Conservation (phyloP, 768 basidiomycete species). For the Nidularia sp. region DNA sequence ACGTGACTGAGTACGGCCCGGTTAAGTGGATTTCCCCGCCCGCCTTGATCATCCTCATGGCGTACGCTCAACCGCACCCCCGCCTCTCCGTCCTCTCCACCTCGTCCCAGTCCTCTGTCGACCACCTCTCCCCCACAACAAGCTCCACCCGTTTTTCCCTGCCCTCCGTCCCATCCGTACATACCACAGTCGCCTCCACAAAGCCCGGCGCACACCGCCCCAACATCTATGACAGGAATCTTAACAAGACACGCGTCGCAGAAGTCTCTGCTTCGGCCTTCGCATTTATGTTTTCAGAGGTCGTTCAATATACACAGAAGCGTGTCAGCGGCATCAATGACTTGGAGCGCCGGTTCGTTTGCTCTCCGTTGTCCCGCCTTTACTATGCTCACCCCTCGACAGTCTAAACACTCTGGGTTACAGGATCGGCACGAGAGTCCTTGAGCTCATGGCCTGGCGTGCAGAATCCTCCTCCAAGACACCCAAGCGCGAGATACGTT, state of each 20-base stretch:
- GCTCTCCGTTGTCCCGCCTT: slow-evolving; percentile 3
- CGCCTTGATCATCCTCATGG: slow-evolving; percentile 21
- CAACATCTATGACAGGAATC: slow-evolving; percentile 83
- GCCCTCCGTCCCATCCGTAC: slow-evolving; percentile 49
- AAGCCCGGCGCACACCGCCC: slow-evolving; percentile 45
- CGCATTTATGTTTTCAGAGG: slow-evolving; percentile 88
- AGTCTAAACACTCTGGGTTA: slow-evolving; percentile 94
- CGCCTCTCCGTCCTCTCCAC: slow-evolving; percentile 67
- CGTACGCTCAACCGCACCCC: slow-evolving; percentile 60
- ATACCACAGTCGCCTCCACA: slow-evolving; percentile 29
- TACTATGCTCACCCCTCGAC: background rate
- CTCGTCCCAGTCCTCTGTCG: slow-evolving; percentile 50
- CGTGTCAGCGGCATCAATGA: slow-evolving; percentile 93
- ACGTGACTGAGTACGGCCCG: background rate
- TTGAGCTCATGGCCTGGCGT: slow-evolving; percentile 84
- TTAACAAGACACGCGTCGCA: slow-evolving; percentile 81
- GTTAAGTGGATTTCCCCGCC: background rate
- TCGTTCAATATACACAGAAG: slow-evolving; percentile 95
- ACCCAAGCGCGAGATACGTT: slow-evolving; percentile 90
- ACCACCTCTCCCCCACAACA: slow-evolving; percentile 51
- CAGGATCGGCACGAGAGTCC: slow-evolving; percentile 81
- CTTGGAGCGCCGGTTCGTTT: slow-evolving; percentile 76
- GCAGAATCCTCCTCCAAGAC: slow-evolving; percentile 74
- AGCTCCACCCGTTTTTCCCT: slow-evolving; percentile 71
- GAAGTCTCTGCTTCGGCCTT: slow-evolving; percentile 86